phyloP scores from a whole-genome alignment of 768 basidiomycete genomes.

The Ramaria sp. region DNA sequence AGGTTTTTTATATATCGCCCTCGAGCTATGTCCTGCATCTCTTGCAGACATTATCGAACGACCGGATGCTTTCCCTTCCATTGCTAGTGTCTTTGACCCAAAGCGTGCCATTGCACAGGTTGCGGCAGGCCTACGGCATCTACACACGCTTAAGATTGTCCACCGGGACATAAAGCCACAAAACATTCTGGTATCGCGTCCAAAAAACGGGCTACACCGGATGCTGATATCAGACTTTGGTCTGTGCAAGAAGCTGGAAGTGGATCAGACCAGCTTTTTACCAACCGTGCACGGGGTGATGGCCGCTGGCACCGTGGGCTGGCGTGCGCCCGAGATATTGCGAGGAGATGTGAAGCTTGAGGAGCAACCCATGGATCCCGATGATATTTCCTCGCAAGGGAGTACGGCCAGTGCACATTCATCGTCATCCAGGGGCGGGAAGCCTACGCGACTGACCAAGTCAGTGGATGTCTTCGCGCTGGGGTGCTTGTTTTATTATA shows the following conservation, averaged over 20 bases:
- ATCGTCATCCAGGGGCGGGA: slow-evolving; percentile 21
- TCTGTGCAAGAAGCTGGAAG: slow-evolving; percentile 87
- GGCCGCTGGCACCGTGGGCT: slow-evolving; percentile 90
- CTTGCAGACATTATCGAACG: slow-evolving; percentile 80
- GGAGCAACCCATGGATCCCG: slow-evolving; percentile 39
- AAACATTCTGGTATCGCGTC: slow-evolving; percentile 82
- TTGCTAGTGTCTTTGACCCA: slow-evolving; percentile 68
- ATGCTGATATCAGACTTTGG: slow-evolving; percentile 98
- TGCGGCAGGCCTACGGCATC: slow-evolving; percentile 75
- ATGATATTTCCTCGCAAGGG: slow-evolving; percentile 57
- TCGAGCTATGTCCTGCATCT: slow-evolving; percentile 88
- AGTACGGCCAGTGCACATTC: slow-evolving; percentile 38
- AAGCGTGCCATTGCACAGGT: slow-evolving; percentile 85
- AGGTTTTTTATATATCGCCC: slow-evolving; percentile 94
- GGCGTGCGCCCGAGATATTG: slow-evolving; percentile 95
- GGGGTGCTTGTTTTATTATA: slow-evolving; percentile 92
- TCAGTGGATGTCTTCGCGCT: slow-evolving; percentile 95
- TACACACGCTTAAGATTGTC: slow-evolving; percentile 92
- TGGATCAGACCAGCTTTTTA: slow-evolving; percentile 93
- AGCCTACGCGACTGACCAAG: slow-evolving; percentile 73
- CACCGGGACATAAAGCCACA: slow-evolving; percentile 98
- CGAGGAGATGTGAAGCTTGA: slow-evolving; percentile 90
- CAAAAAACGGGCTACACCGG: slow-evolving; percentile 50
- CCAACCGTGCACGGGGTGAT: slow-evolving; percentile 85
- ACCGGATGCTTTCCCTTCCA: slow-evolving; percentile 65